Evolutionary conservation across 306 rosid genomes (phyloP).

Genomic region (Styphnolobium japonicum): DNA sequence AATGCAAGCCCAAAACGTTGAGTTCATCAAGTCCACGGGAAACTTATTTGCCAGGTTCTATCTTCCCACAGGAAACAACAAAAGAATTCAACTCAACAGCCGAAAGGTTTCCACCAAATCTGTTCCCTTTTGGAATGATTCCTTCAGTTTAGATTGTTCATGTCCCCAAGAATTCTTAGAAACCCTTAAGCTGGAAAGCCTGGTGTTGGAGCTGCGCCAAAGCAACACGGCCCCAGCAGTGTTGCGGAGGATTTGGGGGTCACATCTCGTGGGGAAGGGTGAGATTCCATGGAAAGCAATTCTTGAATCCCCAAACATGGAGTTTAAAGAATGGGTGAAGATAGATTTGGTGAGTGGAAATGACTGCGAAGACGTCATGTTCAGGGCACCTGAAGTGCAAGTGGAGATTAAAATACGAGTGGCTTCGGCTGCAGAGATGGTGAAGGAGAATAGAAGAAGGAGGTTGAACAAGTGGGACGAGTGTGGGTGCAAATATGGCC

Average conservation of each 20-base stretch:
- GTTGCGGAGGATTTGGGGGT: conserved; percentile 46
- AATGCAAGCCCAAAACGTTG: conserved; percentile 45
- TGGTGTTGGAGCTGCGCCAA: conserved; percentile 70
- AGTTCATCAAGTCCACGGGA: conserved; percentile 28
- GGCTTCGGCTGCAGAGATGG: neutral
- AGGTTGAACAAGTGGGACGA: conserved; percentile 30
- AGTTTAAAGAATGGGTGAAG: conserved; percentile 58
- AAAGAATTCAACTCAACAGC: conserved; percentile 45
- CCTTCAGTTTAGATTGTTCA: conserved; percentile 64
- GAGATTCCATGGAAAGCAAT: conserved; percentile 65
- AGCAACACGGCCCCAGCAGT: conserved; percentile 34
- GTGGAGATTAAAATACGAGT: conserved; percentile 47
- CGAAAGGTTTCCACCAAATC: conserved; percentile 41
- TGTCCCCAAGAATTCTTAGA: conserved; percentile 50
- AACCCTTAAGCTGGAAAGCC: conserved; percentile 45
- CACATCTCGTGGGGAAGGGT: conserved; percentile 61
- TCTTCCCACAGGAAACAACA: conserved; percentile 50
- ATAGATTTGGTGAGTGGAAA: conserved; percentile 32
- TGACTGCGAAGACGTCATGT: neutral
- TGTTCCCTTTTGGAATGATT: conserved; percentile 60
- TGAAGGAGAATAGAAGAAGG: conserved; percentile 20
- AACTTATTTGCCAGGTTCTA: conserved; percentile 53
- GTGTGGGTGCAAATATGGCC: conserved; percentile 65
- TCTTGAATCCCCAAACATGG: conserved; percentile 65
- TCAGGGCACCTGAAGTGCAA: conserved; percentile 39